Base-by-base conservation (phyloP, 192 early-diverging fungal genomes). In the Coemansia sp. region DNA sequence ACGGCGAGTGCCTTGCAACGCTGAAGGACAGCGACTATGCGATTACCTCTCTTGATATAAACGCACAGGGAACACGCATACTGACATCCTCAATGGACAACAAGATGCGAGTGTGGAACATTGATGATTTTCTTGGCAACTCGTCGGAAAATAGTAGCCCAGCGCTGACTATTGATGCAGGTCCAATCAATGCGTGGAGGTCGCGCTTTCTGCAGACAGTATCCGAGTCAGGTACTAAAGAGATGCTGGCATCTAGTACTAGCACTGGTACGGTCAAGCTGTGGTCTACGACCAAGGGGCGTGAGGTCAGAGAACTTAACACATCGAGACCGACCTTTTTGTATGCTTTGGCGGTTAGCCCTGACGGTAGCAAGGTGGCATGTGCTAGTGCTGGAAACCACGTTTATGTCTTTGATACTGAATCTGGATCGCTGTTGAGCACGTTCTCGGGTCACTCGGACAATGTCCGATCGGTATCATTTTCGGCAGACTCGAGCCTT, bases 21-120 rank as follows among this genome's bases (percentile, higher is more conserved):
- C 53, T 78, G 3, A 64, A 65, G 49, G 66, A 59, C 43, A 51
- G 70, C 53, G 60, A 73, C 55, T 65, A 65, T 42, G 76, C 76
- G 2, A 66, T 78, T 9, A 78, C 76, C 9, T 78, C 76, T 14
- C 62, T 78, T 0, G 76, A 78, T 17, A 50, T 72, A 12, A 62
- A 73, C 58, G 50, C 58, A 10, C 66, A 68, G 25, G 76, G 76
- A 1, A 66, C 61, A 11, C 66, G 61, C 23, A 55, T 53, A 15
- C 55, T 78, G 58, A 72, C 76, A n/a, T 65, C 76, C 22, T 73
- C 69, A 7, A 78, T 78, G 76, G 76, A 78, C 66, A 67, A 68
- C 59, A 71, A 61, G 30, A 46, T 78, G 48, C 70, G 70, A 1
- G 45, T 78, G 45, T 78, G 76, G 76, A 45, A 68, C 47, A 57